Percentiles rank a stretch among this genome's conserved stretches.
phyloP scores from a whole-genome alignment of 768 basidiomycete species.

The Strobilomyces dryophilus region DNA sequence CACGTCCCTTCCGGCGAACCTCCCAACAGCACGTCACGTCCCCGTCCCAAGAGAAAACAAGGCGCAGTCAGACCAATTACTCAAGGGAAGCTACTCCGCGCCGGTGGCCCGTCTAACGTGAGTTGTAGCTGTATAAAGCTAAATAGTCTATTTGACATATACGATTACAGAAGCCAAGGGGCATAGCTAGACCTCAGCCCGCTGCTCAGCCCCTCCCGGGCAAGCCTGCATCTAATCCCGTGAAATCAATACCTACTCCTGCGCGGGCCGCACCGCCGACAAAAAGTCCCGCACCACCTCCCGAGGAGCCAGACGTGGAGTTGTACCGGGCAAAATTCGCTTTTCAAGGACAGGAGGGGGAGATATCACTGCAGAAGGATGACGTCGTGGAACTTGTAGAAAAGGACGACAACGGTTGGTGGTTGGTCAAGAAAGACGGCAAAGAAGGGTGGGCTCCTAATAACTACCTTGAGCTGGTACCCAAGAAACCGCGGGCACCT shows the following conservation, averaged over 20 bases:
- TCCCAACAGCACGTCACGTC: slow-evolving; percentile 72
- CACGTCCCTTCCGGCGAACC: slow-evolving; percentile 88
- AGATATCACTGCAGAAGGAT: slow-evolving; percentile 86
- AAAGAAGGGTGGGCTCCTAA: slow-evolving; percentile 94
- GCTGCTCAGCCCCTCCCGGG: slow-evolving; percentile 56
- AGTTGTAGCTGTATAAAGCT: slow-evolving; percentile 10
- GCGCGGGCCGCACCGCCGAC: slow-evolving; percentile 38
- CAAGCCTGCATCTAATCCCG: slow-evolving; percentile 37
- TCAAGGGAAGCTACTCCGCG: slow-evolving; percentile 72
- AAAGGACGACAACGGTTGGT: slow-evolving; percentile 97
- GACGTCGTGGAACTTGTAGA: slow-evolving; percentile 89
- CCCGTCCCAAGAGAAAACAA: slow-evolving; percentile 83
- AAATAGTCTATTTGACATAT: slow-evolving; percentile 1
- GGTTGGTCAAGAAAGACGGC: slow-evolving; percentile 84
- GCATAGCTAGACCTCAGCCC: slow-evolving; percentile 37
- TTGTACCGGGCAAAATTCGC: slow-evolving; percentile 85
- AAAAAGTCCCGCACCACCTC: slow-evolving; percentile 44
- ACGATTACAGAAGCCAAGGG: slow-evolving; percentile 41
- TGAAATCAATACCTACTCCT: slow-evolving; percentile 19
- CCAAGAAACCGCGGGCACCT: slow-evolving; percentile 58
- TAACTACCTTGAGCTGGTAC: slow-evolving; percentile 84
- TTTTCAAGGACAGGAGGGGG: slow-evolving; percentile 92
- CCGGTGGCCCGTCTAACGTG: slow-evolving; percentile 70
- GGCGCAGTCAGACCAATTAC: slow-evolving; percentile 84
- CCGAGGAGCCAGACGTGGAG: slow-evolving; percentile 61